Evolutionary conservation across 1,139 yeast genomes (phyloP), one percentile per base, ranked within the genome.

Genomic region (Yamadazyma triangularis): DNA sequence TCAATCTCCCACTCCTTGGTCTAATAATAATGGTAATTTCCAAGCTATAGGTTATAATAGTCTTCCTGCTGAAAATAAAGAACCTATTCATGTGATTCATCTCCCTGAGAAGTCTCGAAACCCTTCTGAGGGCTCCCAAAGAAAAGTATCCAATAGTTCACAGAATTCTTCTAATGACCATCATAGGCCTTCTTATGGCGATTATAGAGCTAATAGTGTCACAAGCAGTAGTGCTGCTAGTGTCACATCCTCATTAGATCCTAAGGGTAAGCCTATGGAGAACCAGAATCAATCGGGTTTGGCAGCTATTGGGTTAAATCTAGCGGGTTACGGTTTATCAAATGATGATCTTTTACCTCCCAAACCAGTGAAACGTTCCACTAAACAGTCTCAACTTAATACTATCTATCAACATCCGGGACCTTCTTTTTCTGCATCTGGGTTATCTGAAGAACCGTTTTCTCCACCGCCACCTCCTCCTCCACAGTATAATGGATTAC

Each of bases 11-110:
- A 30, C 12, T 20, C 25, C 8, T n/a, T 11, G 16, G 6, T 4
- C 18, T 4, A 24, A 14, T 10, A 7, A 24, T 23, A 32, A 29
- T 13, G 32, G 27, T 7, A 60, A 62, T 39, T 61, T 62, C 40
- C 66, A 59, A 27, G 66, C 69, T 12, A 53, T 63, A 22, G 58
- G 64, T 23, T 63, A 63, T 36, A 58, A 56, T 10, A 32, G 50
- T 13, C 51, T 56, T 24, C 36, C 52, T 8, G 21, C 48, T 8
- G 41, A 43, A 23, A 36, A 49, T 9, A 48, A 44, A 21, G 62
- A 58, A 32, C 67, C 66, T 5, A 51, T 54, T 12, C 56, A 50
- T 31, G 63, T 59, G 16, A 49, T 41, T 45, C 50, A 48, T 32
- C 45, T 60, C 13, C 66, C 64, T 4, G 50, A 45, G 8, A 40